These are phyloP conservation scores for Podospora pseudoanserina DNA, from an alignment of 495 filamentous ascomycete species.

Conservation along the genomic window DNA sequence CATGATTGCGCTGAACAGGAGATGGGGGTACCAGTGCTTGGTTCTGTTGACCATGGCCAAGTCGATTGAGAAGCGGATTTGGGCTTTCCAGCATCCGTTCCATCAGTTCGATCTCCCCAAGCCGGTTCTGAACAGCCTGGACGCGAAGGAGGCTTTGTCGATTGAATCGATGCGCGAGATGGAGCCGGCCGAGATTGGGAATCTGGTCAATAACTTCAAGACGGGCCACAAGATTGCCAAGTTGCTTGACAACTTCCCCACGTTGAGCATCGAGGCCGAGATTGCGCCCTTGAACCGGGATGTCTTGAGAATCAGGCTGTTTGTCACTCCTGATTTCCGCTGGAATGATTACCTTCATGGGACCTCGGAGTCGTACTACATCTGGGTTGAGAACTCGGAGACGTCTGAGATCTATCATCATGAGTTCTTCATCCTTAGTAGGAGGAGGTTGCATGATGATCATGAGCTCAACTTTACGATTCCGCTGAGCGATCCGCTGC, in stretches of 20 bases:
- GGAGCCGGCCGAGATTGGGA: constrained; percentile 85
- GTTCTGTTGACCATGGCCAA: constrained; percentile 87
- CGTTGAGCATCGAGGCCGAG: constrained; percentile 81
- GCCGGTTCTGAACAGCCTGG: constrained; percentile 76
- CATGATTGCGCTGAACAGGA: constrained; percentile 91
- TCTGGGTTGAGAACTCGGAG: constrained; percentile 98
- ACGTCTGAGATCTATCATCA: constrained; percentile 97
- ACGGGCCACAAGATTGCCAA: constrained; percentile 80
- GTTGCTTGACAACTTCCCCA: constrained; percentile 87
- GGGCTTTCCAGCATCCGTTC: constrained; percentile 92
- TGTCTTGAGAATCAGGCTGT: constrained; percentile 82
- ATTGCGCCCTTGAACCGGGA: constrained; percentile 95
- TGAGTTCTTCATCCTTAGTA: constrained; percentile 89
- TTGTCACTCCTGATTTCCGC: constrained; percentile 79
- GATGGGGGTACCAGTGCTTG: constrained; percentile 92
- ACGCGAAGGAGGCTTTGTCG: constrained; percentile 66
- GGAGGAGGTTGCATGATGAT: constrained; percentile 85
- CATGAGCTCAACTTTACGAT: constrained; percentile 98
- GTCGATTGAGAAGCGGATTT: constrained; percentile 91
- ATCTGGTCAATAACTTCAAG: constrained; percentile 81
- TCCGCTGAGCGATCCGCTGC: constrained; percentile 85
- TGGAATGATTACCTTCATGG: constrained; percentile 98
- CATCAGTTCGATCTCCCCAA: constrained; percentile 90
- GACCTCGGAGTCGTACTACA: constrained; percentile 91
- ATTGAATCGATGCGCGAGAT: constrained; percentile 87